phyloP scores from a whole-genome alignment of 2,329 filamentous ascomycete genomes.

The Proliferodiscus dingleyae region DNA sequence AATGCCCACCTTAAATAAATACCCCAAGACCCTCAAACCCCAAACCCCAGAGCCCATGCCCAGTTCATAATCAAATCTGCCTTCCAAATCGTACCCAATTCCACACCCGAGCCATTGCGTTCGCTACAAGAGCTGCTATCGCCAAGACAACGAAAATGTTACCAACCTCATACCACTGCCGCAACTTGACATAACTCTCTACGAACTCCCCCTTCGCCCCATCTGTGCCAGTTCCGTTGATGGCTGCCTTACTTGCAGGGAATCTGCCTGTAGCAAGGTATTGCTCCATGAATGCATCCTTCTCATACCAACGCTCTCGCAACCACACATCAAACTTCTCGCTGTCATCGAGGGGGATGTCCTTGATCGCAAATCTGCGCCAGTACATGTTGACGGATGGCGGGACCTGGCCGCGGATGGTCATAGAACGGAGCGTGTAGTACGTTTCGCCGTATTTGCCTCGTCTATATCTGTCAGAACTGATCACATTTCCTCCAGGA shows the following conservation, averaged over 20 bases:
- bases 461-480: slow-evolving; percentile 35
- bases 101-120: slow-evolving; percentile 23
- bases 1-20: no score
- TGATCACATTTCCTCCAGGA: not conserved
- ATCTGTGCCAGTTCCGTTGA: slow-evolving; percentile 14
- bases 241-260: slow-evolving; percentile 40
- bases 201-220: slow-evolving; percentile 22
- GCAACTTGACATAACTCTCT: slow-evolving; percentile 31
- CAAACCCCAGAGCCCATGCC: no score
- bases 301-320: slow-evolving; percentile 81
- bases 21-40: no score
- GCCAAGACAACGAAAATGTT: slow-evolving; percentile 31
- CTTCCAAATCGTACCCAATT: slow-evolving; percentile 13
- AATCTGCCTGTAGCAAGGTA: slow-evolving; percentile 76
- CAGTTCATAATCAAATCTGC: no score
- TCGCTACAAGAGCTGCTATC: slow-evolving; percentile 24
- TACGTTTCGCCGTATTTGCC: slow-evolving; percentile 85
- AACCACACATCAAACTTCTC: slow-evolving; percentile 82
- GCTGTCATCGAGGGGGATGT: slow-evolving; percentile 73
- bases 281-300: slow-evolving; percentile 82
- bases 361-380: slow-evolving; percentile 74
- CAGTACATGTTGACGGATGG: slow-evolving; percentile 97
- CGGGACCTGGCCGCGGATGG: slow-evolving; percentile 81
- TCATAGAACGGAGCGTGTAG: slow-evolving; percentile 82
- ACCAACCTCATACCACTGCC: slow-evolving; percentile 28